Conservation (phyloP, 495 filamentous ascomycete genomes). For the Podospora australis region DNA sequence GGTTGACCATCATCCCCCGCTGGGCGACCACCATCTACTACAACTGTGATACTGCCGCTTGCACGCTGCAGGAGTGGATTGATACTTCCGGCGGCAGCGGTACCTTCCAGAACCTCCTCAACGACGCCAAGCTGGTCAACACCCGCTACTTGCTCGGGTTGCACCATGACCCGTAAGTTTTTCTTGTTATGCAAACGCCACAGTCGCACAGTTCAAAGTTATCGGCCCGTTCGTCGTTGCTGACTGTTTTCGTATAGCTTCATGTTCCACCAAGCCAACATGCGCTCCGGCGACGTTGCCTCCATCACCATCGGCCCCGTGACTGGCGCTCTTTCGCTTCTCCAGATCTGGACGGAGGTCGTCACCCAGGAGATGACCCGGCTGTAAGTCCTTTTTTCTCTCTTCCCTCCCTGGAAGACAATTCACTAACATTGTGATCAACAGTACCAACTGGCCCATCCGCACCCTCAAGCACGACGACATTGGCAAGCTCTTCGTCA, state of each 20-base stretch:
- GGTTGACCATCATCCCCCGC: constrained; percentile 52
- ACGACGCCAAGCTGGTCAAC: constrained; percentile 27
- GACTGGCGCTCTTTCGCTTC: constrained; percentile 42
- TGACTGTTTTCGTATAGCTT: constrained; percentile 10
- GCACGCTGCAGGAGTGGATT: constrained; percentile 55
- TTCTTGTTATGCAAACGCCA: too few species aligned
- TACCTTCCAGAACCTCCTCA: constrained; percentile 42
- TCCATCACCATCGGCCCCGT: constrained; percentile 48
- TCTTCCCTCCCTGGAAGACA: background rate
- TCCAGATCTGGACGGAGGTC: constrained; percentile 58
- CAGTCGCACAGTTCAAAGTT: too few species aligned
- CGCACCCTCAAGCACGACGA: constrained; percentile 50
- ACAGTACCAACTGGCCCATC: constrained; percentile 48
- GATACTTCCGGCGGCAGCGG: constrained; percentile 49
- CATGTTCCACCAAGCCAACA: constrained; percentile 56
- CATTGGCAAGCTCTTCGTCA: constrained; percentile 45
- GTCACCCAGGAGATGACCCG: constrained; percentile 51
- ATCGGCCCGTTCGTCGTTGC: too few species aligned
- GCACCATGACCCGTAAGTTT: background rate
- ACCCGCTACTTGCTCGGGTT: constrained; percentile 2
- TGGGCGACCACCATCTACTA: constrained; percentile 62
- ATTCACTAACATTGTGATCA: background rate
- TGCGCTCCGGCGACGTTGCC: constrained; percentile 44
- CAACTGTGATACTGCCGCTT: constrained; percentile 53
- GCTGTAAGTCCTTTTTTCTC: constrained; percentile 19